phyloP scores from a whole-genome alignment of 176 grass and related monocot species.

The Eleusine indica region DNA sequence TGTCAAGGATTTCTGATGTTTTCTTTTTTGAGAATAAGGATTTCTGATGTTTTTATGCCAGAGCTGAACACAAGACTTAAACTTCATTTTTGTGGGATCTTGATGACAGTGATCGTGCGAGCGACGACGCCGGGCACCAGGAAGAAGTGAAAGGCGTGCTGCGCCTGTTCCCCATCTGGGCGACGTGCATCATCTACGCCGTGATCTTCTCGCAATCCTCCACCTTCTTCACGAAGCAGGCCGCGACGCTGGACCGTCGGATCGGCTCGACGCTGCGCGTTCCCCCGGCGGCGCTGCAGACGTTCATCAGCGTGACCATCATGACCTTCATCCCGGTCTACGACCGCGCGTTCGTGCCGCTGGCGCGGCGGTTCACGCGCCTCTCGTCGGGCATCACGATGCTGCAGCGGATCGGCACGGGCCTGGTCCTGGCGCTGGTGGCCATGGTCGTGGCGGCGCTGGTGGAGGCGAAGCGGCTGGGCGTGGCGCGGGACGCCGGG shows the following conservation, averaged over 20 bases:
- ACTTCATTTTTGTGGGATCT: not conserved
- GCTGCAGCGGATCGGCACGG: constrained; percentile 53
- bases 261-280: constrained; percentile 32
- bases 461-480: constrained; percentile 54
- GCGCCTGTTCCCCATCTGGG: constrained; percentile 59
- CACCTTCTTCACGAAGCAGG: constrained; percentile 63
- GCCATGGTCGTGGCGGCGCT: constrained; percentile 28
- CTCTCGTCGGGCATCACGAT: constrained; percentile 54
- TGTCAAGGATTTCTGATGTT: not conserved
- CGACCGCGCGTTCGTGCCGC: constrained; percentile 42
- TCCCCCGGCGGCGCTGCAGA: constrained; percentile 43
- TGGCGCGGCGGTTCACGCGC: constrained; percentile 24
- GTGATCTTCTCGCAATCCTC: constrained; percentile 2
- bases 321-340: constrained; percentile 54
- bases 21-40: too few species aligned
- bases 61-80: too few species aligned
- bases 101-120: not conserved
- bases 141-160: constrained; percentile 57
- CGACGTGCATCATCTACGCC: constrained; percentile 44
- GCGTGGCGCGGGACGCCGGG: constrained; percentile 36
- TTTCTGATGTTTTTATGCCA: not conserved
- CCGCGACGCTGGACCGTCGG: constrained; percentile 46
- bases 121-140: constrained; percentile 19
- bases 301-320: constrained; percentile 16
- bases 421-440: constrained; percentile 31